Evolutionary conservation across 805 yeast genomes (phyloP).

Genomic region (Yarrowia deformans): DNA sequence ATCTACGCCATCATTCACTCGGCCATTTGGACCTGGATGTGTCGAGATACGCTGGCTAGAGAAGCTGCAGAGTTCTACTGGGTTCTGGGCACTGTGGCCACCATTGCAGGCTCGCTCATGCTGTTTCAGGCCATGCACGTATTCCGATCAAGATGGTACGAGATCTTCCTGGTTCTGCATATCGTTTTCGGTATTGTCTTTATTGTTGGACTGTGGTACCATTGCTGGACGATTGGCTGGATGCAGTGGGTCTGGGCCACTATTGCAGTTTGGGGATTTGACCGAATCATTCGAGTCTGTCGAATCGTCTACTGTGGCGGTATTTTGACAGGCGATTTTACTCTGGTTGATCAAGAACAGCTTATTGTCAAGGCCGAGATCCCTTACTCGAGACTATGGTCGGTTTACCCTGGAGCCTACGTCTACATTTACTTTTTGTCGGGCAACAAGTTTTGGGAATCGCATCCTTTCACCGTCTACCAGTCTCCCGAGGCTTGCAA

Average conservation of each 20-base stretch:
- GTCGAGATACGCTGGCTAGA: background rate
- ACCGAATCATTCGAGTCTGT: constrained; percentile 63
- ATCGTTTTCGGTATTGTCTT: constrained; percentile 62
- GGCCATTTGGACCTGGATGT: constrained; percentile 36
- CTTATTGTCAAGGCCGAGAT: constrained; percentile 25
- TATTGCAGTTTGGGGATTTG: constrained; percentile 74
- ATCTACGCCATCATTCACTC: constrained; percentile 46
- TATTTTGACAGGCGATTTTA: constrained; percentile 37
- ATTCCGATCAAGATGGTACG: constrained; percentile 66
- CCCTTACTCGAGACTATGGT: constrained; percentile 50
- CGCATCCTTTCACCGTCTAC: constrained; percentile 71
- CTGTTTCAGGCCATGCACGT: constrained; percentile 59
- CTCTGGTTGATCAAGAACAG: constrained; percentile 10
- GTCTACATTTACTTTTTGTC: constrained; percentile 65
- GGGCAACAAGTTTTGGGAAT: constrained; percentile 66
- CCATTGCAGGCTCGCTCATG: constrained; percentile 55
- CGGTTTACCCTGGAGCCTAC: constrained; percentile 61
- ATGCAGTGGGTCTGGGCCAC: constrained; percentile 61
- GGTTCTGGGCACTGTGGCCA: constrained; percentile 54
- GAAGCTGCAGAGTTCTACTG: constrained; percentile 22
- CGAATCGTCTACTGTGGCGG: constrained; percentile 68
- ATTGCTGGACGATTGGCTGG: constrained; percentile 56
- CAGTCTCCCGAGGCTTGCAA: constrained; percentile 37
- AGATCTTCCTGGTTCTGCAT: constrained; percentile 64
- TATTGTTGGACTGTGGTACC: constrained; percentile 64